phyloP scores from a whole-genome alignment of 495 filamentous ascomycete species.

The Neurospora sp. region DNA sequence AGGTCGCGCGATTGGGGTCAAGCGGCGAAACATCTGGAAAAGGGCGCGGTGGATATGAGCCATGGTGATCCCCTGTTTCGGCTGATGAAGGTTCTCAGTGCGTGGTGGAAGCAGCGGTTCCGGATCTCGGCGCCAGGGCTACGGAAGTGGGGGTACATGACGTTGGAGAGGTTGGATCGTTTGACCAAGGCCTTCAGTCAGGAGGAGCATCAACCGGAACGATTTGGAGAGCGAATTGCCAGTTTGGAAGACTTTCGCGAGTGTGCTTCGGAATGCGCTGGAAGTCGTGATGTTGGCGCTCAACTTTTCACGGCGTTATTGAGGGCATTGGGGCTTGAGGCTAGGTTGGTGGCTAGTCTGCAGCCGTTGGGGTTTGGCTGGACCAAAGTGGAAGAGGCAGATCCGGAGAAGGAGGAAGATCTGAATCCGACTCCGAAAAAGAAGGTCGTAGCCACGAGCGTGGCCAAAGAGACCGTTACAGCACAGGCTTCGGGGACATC shows the following conservation, averaged over 20 bases:
- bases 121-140: constrained; percentile 65
- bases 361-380: constrained; percentile 89
- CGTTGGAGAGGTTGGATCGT: constrained; percentile 54
- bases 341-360: constrained; percentile 69
- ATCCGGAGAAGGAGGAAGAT: constrained; percentile 27
- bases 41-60: constrained; percentile 58
- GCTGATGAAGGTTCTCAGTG: constrained; percentile 62
- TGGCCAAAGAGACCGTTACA: constrained; percentile 6
- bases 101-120: constrained; percentile 86
- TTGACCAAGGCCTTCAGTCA: constrained; percentile 54
- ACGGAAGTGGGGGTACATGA: constrained; percentile 83
- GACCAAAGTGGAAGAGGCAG: constrained; percentile 70
- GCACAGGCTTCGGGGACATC: constrained; percentile 11
- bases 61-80: constrained; percentile 72
- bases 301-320: constrained; percentile 86
- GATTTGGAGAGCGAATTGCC: constrained; percentile 65
- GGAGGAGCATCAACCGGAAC: constrained; percentile 48
- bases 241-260: constrained; percentile 55
- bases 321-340: constrained; percentile 72
- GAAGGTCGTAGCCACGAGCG: neutral
- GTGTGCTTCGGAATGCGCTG: constrained; percentile 59
- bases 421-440: constrained; percentile 13
- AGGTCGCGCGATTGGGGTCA: constrained; percentile 63
- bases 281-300: constrained; percentile 78
- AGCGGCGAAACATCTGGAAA: constrained; percentile 56